A percentile compares a stretch with the other conserved stretches of the same genome.
Conservation (phyloP, 2,329 filamentous ascomycete genomes). For the Grosmannia clavigera region DNA sequence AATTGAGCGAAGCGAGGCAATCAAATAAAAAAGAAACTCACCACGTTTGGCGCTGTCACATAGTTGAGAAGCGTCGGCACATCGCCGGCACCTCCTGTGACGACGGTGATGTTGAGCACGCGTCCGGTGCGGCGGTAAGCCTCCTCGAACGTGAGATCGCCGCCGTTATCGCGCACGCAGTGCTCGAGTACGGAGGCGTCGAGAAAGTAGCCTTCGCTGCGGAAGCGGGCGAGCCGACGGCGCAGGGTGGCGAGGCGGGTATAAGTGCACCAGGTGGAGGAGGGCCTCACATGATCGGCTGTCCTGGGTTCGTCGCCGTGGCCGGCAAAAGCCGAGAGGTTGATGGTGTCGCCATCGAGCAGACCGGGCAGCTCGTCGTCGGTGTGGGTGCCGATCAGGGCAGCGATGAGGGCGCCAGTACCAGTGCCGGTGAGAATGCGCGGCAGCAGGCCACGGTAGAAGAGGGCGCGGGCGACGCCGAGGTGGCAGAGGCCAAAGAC, state of each 20-base stretch:
- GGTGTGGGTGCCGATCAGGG: constrained; percentile 75
- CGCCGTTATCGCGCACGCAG: constrained; percentile 73
- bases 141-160: constrained; percentile 85
- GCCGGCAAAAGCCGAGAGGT: constrained; percentile 63
- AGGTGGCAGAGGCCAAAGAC: constrained; percentile 87
- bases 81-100: constrained; percentile 57
- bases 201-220: constrained; percentile 68
- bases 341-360: constrained; percentile 66
- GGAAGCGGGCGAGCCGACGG: constrained; percentile 56
- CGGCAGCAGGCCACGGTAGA: constrained; percentile 67
- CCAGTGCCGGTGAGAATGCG: constrained; percentile 86
- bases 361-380: constrained; percentile 72
- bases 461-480: constrained; percentile 79
- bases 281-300: too few relatives aligned
- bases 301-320: neutral
- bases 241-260: constrained; percentile 42
- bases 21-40: too few relatives aligned
- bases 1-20: too few relatives aligned
- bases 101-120: constrained; percentile 84
- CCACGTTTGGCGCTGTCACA: constrained; percentile 78
- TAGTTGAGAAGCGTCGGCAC: constrained; percentile 84
- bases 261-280: neutral
- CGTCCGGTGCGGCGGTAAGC: constrained; percentile 77
- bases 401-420: constrained; percentile 80
- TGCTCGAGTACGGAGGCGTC: constrained; percentile 73